phyloP scores from a whole-genome alignment of 169 alveolate genomes.

The Cryptosporidium ubiquitum region DNA sequence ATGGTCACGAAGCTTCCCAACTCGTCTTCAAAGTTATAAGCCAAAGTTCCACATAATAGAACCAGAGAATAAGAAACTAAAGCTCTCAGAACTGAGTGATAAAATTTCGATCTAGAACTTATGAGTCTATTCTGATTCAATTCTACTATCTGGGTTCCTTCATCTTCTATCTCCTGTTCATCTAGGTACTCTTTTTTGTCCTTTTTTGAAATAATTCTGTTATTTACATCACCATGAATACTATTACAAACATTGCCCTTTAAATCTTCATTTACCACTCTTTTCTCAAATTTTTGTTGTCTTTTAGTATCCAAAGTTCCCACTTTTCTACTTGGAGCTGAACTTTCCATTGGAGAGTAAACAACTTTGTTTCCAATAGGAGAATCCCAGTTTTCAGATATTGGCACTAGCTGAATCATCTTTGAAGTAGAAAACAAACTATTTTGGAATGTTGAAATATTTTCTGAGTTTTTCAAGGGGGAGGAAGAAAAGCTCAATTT shows the following conservation, averaged over 20 bases:
- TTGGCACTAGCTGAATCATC: neutral
- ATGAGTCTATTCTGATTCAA: neutral
- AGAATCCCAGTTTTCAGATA: neutral
- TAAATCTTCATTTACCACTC: neutral
- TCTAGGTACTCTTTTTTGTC: neutral
- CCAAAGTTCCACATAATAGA: constrained; percentile 34
- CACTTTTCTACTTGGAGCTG: neutral
- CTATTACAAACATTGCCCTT: neutral
- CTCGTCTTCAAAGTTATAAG: constrained; percentile 62
- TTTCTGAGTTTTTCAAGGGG: neutral
- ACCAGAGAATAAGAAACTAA: constrained; percentile 37
- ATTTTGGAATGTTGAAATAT: neutral
- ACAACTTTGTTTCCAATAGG: neutral
- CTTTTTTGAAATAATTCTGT: no score
- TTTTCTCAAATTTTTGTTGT: neutral
- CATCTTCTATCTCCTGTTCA: neutral
- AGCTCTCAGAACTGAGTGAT: constrained; percentile 38
- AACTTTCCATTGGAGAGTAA: neutral
- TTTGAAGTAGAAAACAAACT: constrained; percentile 1
- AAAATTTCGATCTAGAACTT: constrained; percentile 3
- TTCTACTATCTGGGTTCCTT: neutral
- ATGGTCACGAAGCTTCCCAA: constrained; percentile 54
- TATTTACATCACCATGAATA: neutral
- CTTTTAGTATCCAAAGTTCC: neutral
- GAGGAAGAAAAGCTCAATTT: neutral